Evolutionary conservation across 2,329 filamentous ascomycete species (phyloP).

Genomic region (Aspergillus latus): DNA sequence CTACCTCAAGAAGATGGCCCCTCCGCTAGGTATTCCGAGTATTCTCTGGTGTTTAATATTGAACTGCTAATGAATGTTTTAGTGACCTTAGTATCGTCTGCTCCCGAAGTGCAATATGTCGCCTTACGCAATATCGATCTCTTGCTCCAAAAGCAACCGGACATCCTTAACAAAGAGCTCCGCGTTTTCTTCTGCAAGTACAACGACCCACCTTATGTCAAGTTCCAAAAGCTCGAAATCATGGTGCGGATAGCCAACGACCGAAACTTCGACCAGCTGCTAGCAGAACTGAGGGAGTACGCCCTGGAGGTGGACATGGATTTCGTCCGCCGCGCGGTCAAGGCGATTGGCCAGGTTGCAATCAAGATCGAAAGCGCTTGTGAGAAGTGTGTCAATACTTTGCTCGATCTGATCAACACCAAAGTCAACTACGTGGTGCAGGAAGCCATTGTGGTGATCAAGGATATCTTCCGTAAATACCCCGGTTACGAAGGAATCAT

Average conservation of each 20-base stretch:
- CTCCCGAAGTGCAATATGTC: conserved; percentile 96
- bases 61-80: conserved; percentile 24
- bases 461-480: conserved; percentile 96
- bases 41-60: neutral
- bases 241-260: conserved; percentile 99
- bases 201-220: conserved; percentile 96
- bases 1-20: conserved; percentile 98
- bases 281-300: conserved; percentile 95
- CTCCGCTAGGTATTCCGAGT: conserved; percentile 71
- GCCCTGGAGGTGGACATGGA: conserved; percentile 99
- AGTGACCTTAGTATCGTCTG: conserved; percentile 95
- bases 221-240: conserved; percentile 95
- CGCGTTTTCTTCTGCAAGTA: conserved; percentile 99
- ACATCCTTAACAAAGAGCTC: conserved; percentile 95
- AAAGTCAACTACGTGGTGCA: conserved; percentile 99
- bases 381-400: conserved; percentile 91
- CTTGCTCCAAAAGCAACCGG: conserved; percentile 89
- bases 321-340: conserved; percentile 89
- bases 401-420: conserved; percentile 91
- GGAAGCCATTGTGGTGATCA: conserved; percentile 97
- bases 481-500: conserved; percentile 98
- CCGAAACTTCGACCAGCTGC: conserved; percentile 88
- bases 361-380: conserved; percentile 97
- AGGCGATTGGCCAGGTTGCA: conserved; percentile 94
- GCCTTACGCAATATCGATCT: conserved; percentile 95